phyloP scores from a whole-genome alignment of 169 alveolate genomes.

The Cryptosporidium viatorum region DNA sequence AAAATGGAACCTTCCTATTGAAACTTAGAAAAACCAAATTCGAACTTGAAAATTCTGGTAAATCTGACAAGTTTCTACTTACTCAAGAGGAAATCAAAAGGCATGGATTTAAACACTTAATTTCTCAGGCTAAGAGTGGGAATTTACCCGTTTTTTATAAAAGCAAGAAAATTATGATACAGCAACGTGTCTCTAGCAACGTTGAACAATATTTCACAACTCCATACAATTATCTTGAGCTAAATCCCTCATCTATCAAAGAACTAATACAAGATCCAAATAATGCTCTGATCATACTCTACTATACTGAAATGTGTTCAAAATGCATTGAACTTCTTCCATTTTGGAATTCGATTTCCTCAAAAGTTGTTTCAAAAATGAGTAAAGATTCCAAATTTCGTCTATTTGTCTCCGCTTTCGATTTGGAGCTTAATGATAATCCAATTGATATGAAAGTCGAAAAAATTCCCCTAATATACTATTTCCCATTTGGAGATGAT shows the following conservation, averaged over 20 bases:
- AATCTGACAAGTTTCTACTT: slow-evolving; percentile 7
- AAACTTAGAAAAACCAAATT: slow-evolving; percentile 22
- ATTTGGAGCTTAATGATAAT: slow-evolving; percentile 25
- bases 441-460: slow-evolving; percentile 14
- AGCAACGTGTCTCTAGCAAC: not conserved
- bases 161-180: not conserved
- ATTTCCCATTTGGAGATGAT: slow-evolving; percentile 48
- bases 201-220: not conserved
- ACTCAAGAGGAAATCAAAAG: not conserved
- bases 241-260: not conserved
- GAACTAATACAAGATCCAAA: slow-evolving; percentile 1
- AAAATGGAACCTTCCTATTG: slow-evolving; percentile 42
- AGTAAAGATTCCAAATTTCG: not conserved
- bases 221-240: slow-evolving; percentile 24
- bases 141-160: slow-evolving; percentile 41
- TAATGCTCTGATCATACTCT: slow-evolving; percentile 12
- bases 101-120: not conserved
- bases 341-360: not conserved
- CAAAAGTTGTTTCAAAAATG: not conserved
- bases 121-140: not conserved
- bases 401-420: slow-evolving; percentile 4
- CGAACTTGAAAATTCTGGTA: not conserved
- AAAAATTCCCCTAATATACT: slow-evolving; percentile 20
- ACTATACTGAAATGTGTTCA: not conserved
- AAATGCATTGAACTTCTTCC: not conserved